phyloP scores from a whole-genome alignment of 2,329 filamentous ascomycete species.

The Epichloe festucae region DNA sequence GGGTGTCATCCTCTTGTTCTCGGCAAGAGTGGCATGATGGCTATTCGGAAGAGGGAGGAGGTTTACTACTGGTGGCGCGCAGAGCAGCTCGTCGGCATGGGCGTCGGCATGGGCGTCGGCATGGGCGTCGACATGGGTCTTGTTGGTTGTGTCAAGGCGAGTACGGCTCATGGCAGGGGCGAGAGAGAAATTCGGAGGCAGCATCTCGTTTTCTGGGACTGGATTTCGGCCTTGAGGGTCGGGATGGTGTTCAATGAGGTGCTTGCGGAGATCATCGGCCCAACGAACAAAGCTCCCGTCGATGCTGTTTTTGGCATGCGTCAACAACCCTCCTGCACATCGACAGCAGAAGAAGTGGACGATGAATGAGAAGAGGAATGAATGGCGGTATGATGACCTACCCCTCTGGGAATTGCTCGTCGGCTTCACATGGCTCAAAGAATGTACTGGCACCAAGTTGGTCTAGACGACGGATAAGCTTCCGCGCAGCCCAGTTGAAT shows the following conservation, averaged over 20 bases:
- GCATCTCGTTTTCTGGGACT: conserved; percentile 59
- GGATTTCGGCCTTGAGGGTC: conserved; percentile 52
- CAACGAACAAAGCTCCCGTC: conserved; percentile 75
- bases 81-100: conserved; percentile 6
- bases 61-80: conserved; percentile 16
- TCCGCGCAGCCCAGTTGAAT: conserved; percentile 87
- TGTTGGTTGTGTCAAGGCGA: not conserved
- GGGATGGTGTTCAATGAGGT: conserved; percentile 55
- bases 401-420: conserved; percentile 90
- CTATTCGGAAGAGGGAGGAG: conserved; percentile 44
- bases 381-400: conserved; percentile 28
- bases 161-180: conserved; percentile 13
- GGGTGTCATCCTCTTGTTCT: conserved; percentile 67
- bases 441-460: conserved; percentile 73
- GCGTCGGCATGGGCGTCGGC: not conserved
- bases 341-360: not conserved
- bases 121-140: not conserved
- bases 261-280: conserved; percentile 53
- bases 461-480: conserved; percentile 69
- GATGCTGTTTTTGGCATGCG: conserved; percentile 38
- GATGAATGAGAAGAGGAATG: no score
- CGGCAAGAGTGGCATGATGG: conserved; percentile 42
- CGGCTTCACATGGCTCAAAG: conserved; percentile 70
- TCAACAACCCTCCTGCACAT: not conserved
- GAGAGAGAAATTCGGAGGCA: conserved; percentile 56